Percentiles rank a stretch among this genome's conserved stretches.
Evolutionary conservation across 805 yeast species (phyloP).

Genomic region (Phaffomyces opuntiae): DNA sequence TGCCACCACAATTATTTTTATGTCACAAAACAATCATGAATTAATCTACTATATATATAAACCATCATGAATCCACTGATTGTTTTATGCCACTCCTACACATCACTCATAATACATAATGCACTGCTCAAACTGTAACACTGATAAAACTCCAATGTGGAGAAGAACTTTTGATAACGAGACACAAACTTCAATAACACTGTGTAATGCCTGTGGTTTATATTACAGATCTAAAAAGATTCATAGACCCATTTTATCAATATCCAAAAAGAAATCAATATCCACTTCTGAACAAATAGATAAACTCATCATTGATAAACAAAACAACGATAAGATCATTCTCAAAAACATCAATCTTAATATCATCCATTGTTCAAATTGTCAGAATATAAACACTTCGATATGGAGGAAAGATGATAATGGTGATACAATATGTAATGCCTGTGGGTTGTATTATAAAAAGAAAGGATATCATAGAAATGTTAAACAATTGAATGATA

Average conservation of each 20-base stretch:
- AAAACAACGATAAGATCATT: neutral
- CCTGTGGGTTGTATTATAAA: conserved; percentile 87
- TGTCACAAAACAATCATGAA: too few species aligned
- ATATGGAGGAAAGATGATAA: conserved; percentile 87
- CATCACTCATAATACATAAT: neutral
- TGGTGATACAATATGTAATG: conserved; percentile 89
- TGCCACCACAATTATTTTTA: neutral
- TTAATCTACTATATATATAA: too few species aligned
- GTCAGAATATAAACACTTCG: conserved; percentile 87
- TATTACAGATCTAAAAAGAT: conserved; percentile 67
- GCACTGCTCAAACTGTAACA: conserved; percentile 49
- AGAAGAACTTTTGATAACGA: conserved; percentile 61
- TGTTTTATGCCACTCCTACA: neutral
- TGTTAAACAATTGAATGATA: conserved; percentile 6
- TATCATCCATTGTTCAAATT: conserved; percentile 57
- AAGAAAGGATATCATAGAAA: conserved; percentile 18
- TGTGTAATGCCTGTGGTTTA: conserved; percentile 83
- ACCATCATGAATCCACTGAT: too few species aligned
- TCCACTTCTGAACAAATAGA: conserved; percentile 8
- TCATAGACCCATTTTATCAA: conserved; percentile 69
- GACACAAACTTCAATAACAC: conserved; percentile 59
- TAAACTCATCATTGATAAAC: neutral
- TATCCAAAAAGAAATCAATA: conserved; percentile 18
- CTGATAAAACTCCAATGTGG: conserved; percentile 83
- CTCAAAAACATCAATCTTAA: conserved; percentile 8